Conservation (phyloP, 371 early-diverging fungal genomes). For the Sporodiniella umbellata region DNA sequence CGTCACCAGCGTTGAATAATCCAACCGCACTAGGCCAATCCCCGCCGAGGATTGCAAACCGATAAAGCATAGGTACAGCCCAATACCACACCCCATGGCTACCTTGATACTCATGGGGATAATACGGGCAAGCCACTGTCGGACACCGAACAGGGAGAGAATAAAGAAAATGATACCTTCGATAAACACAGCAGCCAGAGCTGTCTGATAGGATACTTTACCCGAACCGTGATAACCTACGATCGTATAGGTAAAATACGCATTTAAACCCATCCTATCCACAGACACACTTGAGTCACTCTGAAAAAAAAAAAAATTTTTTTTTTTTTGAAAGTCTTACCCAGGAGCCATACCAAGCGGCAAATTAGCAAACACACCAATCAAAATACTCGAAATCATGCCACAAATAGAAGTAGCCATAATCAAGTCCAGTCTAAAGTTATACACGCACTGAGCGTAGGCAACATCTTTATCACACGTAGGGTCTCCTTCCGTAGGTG, state of each 20-base stretch:
- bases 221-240: slow-evolving; percentile 77
- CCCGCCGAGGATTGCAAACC: slow-evolving; percentile 76
- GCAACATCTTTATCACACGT: slow-evolving; percentile 43
- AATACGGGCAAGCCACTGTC: slow-evolving; percentile 73
- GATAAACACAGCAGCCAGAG: slow-evolving; percentile 75
- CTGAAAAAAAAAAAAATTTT: too few species aligned
- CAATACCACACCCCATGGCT: slow-evolving; percentile 77
- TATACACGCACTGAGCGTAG: slow-evolving; percentile 60
- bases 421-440: slow-evolving; percentile 65
- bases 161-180: slow-evolving; percentile 76
- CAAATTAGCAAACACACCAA: slow-evolving; percentile 73
- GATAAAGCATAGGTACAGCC: slow-evolving; percentile 72
- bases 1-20: slow-evolving; percentile 62
- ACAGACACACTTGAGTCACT: too few species aligned
- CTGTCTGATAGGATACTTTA: slow-evolving; percentile 64
- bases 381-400: slow-evolving; percentile 59
- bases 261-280: slow-evolving; percentile 73
- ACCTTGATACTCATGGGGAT: slow-evolving; percentile 72
- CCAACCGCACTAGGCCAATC: slow-evolving; percentile 66
- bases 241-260: slow-evolving; percentile 79
- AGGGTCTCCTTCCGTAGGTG: slow-evolving; percentile 37
- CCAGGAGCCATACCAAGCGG: slow-evolving; percentile 76
- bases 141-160: slow-evolving; percentile 70
- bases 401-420: slow-evolving; percentile 70
- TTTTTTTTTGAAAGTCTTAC: too few species aligned